Evolutionary conservation across 225 moss, liverwort and hornwort genomes (phyloP), one percentile per base, ranked within the genome.

Genomic region (Pseudisothecium myosuroides): DNA sequence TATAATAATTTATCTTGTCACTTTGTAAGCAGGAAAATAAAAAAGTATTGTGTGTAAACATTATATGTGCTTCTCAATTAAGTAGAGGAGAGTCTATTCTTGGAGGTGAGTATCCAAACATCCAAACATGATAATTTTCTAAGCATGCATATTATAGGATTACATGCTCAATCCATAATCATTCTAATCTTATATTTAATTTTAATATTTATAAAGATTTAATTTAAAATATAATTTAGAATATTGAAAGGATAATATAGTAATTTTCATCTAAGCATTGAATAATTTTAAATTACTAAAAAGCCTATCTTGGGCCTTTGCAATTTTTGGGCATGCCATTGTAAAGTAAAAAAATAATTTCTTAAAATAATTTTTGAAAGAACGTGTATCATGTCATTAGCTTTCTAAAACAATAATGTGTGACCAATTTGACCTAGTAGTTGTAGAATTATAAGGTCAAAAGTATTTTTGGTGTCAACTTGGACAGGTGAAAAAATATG

Each of bases 341-440:
- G 15, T 55, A 37, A 77, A 37, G 10, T 16, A 3, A 27, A 11
- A 50, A 36, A 14, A 37, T 3, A 3, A 36, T 36, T 54, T 54
- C 7, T 8, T 11, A 1, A 6, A 32, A 8, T 8, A 14, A 0
- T 31, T 20, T 20, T 50, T 13, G 32, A 9, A 24, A 0, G 2
- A 77, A 77, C 6, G 1, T 23, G 3, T 54, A 6, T 14, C 6
- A 36, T 16, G 0, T 37, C 26, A 37, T 37, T 55, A n/a, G 10
- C 4, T 37, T 55, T 9, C 4, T 55, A 78, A 32, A 2, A 7
- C 10, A 78, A 55, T 26, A 24, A 24, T 37, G 16, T 6, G 14
- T 36, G 0, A 14, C 23, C 0, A 36, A 76, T 23, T 14, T 14
- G 8, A 24, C 16, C 24, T 55, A 55, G 3, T 0, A 50, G 1